Base-by-base conservation (phyloP, 1,139 yeast species). In the Taphrina sp. region DNA sequence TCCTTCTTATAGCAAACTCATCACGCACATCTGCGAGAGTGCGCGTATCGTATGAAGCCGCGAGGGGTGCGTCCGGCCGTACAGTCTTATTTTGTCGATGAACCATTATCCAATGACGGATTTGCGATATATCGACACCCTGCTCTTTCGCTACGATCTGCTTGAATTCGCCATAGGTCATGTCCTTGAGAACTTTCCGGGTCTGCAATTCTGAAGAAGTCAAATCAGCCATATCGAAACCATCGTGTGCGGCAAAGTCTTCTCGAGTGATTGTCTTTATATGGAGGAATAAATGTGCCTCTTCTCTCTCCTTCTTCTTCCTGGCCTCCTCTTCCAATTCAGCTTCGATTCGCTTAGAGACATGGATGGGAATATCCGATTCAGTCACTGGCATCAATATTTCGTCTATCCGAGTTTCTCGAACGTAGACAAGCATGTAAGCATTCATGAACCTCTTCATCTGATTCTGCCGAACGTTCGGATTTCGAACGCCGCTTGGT, bases 401-500 rank as follows among this genome's bases (percentile, higher is more conserved):
- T 7, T 76, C 77, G 2, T 74, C 75, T 46, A 82, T 70, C 37
- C 78, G 78, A 5, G 78, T 72, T 66, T 85, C 83, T 55, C 95
- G 79, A 61, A 90, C 79, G 67, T 92, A 92, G 2, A 92, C 98
- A 72, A 92, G 78, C 99, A 92, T 92, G 67, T 92, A 92, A 2
- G 98, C 98, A 51, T 95, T 87, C 0, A 96, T 89, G 45, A 87
- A 92, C 55, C 95, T 80, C 63, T 88, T 79, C 12, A 61, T 51
- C 33, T 59, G 57, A 46, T 55, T 53, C 35, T 45, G 35, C 10
- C 59, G 60, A 36, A 47, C 36, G 17, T 60, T 56, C 4, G 60
- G 59, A 34, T 59, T 62, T 83, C 85, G 19, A 71, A 70, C 63
- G 83, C 76, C 0, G 7, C 57, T 76, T 0, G 78, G 64, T 31